Evolutionary conservation across 768 basidiomycete genomes (phyloP), one percentile per base, ranked within the genome.

Genomic region (Suillus sp.): DNA sequence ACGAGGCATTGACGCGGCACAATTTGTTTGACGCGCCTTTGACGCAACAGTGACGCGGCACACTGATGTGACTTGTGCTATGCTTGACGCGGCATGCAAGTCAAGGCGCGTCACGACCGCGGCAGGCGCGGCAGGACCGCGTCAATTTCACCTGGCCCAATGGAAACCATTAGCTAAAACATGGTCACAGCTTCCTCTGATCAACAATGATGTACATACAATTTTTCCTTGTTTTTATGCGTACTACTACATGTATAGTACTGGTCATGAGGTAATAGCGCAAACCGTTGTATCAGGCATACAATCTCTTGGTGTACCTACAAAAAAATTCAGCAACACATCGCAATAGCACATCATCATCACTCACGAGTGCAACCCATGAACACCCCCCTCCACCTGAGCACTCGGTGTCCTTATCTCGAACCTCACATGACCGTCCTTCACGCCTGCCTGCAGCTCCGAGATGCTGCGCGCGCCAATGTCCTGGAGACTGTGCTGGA

Each of bases 401-500:
- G 96, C 96, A 69, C 92, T 95, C 11, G 95, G 92, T 2, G 96
- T 98, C 72, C 96, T 85, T 71, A 96, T 74, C 81, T 99, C 96
- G 70, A 96, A 99, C 64, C 95, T 78, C 22, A 97, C 91, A 34
- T 72, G 77, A 18, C 93, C 93, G 2, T 75, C 78, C 37, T 71
- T 74, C 0, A 93, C 94, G 2, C 83, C 86, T n/a, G 78, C 79
- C 74, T 86, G 85, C 59, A 99, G 80, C 67, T 86, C 86, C 48
- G 58, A 64, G 53, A 98, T 81, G 64, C 81, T 90, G 72, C 73
- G 82, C 35, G 93, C 86, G 30, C 96, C 96, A 62, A 95, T 83
- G 68, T 99, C 96, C 80, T 99, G 96, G 66, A 98, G 80, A 67
- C 93, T 95, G 77, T 98, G 96, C 76, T 98, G 96, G 43, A 95